Conservation (phyloP, 2,329 filamentous ascomycete species). For the Didymella pomorum region DNA sequence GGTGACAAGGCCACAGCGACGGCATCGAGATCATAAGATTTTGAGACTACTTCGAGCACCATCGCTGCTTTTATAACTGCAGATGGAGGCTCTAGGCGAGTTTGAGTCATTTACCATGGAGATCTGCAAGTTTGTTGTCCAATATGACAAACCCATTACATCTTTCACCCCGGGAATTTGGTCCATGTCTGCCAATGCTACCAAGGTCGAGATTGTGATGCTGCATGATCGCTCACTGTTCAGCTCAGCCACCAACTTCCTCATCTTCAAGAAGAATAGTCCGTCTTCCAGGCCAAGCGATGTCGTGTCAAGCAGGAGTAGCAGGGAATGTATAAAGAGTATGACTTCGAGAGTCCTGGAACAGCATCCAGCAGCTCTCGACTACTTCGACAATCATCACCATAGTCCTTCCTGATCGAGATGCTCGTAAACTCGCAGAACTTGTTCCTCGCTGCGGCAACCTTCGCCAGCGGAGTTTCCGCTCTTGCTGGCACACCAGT, state of each 20-base stretch:
- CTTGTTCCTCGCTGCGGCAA: neutral
- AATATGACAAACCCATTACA: neutral
- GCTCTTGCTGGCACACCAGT: neutral
- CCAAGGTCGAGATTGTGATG: neutral
- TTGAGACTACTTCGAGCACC: neutral
- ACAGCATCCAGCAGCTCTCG: neutral
- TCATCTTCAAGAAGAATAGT: neutral
- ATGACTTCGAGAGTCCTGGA: neutral
- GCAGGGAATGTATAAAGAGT: neutral
- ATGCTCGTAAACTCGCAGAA: neutral
- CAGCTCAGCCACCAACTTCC: slow-evolving; percentile 2
- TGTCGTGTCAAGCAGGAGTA: neutral
- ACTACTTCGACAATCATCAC: neutral
- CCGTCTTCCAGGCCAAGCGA: neutral
- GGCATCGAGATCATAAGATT: neutral
- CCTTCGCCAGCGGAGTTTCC: neutral
- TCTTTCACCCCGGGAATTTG: neutral
- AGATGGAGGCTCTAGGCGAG: neutral
- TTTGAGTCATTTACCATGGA: neutral
- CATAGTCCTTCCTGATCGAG: neutral
- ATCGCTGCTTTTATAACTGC: neutral
- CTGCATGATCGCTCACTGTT: neutral
- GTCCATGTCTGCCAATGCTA: neutral
- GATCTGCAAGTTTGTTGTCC: neutral
- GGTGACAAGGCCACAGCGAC: neutral